These are phyloP conservation scores for Monosporascus ibericus DNA, from an alignment of 2,329 filamentous ascomycete genomes.

Conservation along the genomic window DNA sequence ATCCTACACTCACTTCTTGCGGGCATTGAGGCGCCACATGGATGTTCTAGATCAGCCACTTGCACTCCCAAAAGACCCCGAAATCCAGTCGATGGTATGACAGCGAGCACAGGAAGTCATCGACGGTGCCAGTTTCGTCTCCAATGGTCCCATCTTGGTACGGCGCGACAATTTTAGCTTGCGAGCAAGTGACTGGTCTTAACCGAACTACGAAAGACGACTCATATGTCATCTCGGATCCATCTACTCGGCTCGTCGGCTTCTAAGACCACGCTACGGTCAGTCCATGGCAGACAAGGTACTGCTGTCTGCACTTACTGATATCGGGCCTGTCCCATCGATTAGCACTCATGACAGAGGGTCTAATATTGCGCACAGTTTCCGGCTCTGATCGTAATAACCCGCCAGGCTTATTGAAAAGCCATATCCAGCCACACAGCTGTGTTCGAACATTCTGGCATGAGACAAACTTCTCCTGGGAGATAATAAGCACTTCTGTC, in stretches of 20 bases:
- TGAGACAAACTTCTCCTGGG: constrained; percentile 6
- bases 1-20: constrained; percentile 4
- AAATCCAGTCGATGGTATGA: too few species aligned
- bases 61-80: too few species aligned
- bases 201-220: too few species aligned
- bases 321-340: not conserved
- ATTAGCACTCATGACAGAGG: not conserved
- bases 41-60: too few species aligned
- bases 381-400: not conserved
- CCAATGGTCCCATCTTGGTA: too few species aligned
- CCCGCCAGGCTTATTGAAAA: not conserved
- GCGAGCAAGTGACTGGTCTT: too few species aligned
- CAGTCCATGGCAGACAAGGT: not conserved
- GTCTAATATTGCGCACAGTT: not conserved
- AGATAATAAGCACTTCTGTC: constrained; percentile 6
- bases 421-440: not conserved
- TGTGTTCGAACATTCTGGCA: not conserved
- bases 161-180: too few species aligned
- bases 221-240: constrained; percentile 1
- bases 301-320: not conserved
- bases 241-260: constrained; percentile 4
- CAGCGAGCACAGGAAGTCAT: too few species aligned
- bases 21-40: constrained; percentile 5
- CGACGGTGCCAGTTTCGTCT: too few species aligned
- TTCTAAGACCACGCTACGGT: constrained; percentile 6